Percentiles rank a stretch among this genome's conserved stretches.
These are phyloP conservation scores for Erucastrum elatum DNA, from an alignment of 345 rosid genomes.

Conservation along the genomic window DNA sequence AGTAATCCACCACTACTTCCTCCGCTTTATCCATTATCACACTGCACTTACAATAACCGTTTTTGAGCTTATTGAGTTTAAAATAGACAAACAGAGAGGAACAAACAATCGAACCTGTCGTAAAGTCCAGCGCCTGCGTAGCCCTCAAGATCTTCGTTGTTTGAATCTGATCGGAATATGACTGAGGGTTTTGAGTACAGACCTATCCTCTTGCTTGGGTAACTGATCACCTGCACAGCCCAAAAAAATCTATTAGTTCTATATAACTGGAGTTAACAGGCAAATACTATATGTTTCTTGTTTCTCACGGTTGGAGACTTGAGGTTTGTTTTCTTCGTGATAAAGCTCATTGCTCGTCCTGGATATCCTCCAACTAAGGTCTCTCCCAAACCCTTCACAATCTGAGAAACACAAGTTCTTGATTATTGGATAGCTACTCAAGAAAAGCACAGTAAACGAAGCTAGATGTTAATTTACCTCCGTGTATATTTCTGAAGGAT, in stretches of 20 bases:
- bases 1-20: slow-evolving; percentile 69
- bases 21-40: slow-evolving; percentile 94
- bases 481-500: slow-evolving; percentile 83
- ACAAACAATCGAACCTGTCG: slow-evolving; percentile 58
- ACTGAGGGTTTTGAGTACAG: slow-evolving; percentile 82
- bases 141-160: slow-evolving; percentile 95
- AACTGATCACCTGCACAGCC: slow-evolving; percentile 61
- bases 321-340: slow-evolving; percentile 78
- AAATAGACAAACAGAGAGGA: neutral
- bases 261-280: neutral
- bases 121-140: slow-evolving; percentile 99
- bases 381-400: slow-evolving; percentile 95
- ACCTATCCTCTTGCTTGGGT: slow-evolving; percentile 93
- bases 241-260: neutral
- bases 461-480: slow-evolving; percentile 51
- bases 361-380: slow-evolving; percentile 96
- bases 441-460: neutral
- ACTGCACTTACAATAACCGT: slow-evolving; percentile 45
- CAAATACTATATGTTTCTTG: neutral
- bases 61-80: slow-evolving; percentile 1
- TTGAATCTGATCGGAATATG: slow-evolving; percentile 93
- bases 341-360: slow-evolving; percentile 92
- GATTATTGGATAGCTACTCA: neutral
- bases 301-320: slow-evolving; percentile 66
- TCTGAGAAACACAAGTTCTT: slow-evolving; percentile 41